A percentile compares a stretch with the other conserved stretches of the same genome.
These are phyloP conservation scores for Monosporozyma aerobia DNA, from an alignment of 805 yeast species.

Conservation along the genomic window DNA sequence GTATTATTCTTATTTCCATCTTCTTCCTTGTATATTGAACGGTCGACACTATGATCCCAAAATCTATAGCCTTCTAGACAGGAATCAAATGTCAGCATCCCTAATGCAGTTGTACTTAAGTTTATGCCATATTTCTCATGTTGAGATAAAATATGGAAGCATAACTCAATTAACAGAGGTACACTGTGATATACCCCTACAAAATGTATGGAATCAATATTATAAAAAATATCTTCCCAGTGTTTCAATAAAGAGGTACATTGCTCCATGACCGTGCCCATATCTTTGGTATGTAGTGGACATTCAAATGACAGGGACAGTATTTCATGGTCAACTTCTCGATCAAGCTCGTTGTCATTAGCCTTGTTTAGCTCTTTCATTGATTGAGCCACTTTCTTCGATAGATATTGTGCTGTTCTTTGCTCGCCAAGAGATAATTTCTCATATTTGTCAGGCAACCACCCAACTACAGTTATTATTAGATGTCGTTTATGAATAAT, in stretches of 20 bases:
- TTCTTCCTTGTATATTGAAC: slow-evolving; percentile 2
- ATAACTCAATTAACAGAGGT: slow-evolving; percentile 39
- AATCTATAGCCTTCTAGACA: slow-evolving; percentile 31
- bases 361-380: slow-evolving; percentile 23
- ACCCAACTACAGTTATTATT: slow-evolving; percentile 26
- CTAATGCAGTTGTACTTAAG: slow-evolving; percentile 18
- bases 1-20: background rate
- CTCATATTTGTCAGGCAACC: slow-evolving; percentile 28
- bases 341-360: background rate
- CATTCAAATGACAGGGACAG: slow-evolving; percentile 30
- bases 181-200: slow-evolving; percentile 47
- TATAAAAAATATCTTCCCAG: slow-evolving; percentile 41
- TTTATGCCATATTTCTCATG: slow-evolving; percentile 13
- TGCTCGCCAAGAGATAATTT: slow-evolving; percentile 21
- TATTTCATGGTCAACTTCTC: slow-evolving; percentile 6
- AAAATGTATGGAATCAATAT: slow-evolving; percentile 41
- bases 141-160: slow-evolving; percentile 37
- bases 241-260: slow-evolving; percentile 37
- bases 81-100: slow-evolving; percentile 31
- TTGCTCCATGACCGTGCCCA: slow-evolving; percentile 33
- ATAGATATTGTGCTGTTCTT: slow-evolving; percentile 22
- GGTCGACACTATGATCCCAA: slow-evolving; percentile 34
- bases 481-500: slow-evolving; percentile 17
- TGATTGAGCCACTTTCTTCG: slow-evolving; percentile 21
- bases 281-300: slow-evolving; percentile 23